phyloP scores from a whole-genome alignment of 2,329 filamentous ascomycete species.

The Colletotrichum truncatum region DNA sequence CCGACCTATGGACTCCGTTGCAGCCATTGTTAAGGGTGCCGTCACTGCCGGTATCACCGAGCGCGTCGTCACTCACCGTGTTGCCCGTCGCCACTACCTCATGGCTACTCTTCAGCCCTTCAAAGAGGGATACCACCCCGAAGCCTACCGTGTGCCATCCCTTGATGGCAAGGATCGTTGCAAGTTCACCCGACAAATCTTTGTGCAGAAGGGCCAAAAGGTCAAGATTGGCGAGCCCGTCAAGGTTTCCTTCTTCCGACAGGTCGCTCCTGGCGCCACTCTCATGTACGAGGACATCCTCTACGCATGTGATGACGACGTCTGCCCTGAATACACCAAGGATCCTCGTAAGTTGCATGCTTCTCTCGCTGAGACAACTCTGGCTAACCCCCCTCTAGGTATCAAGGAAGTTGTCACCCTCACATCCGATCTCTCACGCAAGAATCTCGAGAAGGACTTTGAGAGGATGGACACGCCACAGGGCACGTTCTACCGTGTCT shows the following conservation, averaged over 20 bases:
- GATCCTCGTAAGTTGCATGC: constrained; percentile 85
- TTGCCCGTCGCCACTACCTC: constrained; percentile 96
- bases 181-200: constrained; percentile 98
- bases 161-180: constrained; percentile 97
- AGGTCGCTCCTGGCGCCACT: constrained; percentile 95
- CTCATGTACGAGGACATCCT: constrained; percentile 99
- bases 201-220: constrained; percentile 97
- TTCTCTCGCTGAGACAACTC: neutral
- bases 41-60: constrained; percentile 98
- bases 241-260: constrained; percentile 98
- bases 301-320: constrained; percentile 97
- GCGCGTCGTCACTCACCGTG: constrained; percentile 94
- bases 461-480: constrained; percentile 99
- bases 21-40: constrained; percentile 97
- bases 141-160: constrained; percentile 96
- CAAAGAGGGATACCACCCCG: constrained; percentile 98
- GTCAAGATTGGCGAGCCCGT: constrained; percentile 99
- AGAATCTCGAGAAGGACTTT: constrained; percentile 99
- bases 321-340: constrained; percentile 98
- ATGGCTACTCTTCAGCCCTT: constrained; percentile 99
- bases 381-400: constrained; percentile 62
- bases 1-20: constrained; percentile 97
- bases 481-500: constrained; percentile 90
- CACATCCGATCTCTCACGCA: constrained; percentile 94
- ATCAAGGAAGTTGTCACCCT: constrained; percentile 99